Evolutionary conservation across 371 early-diverging fungal species (phyloP).

Genomic region (Umbelopsis sp.): DNA sequence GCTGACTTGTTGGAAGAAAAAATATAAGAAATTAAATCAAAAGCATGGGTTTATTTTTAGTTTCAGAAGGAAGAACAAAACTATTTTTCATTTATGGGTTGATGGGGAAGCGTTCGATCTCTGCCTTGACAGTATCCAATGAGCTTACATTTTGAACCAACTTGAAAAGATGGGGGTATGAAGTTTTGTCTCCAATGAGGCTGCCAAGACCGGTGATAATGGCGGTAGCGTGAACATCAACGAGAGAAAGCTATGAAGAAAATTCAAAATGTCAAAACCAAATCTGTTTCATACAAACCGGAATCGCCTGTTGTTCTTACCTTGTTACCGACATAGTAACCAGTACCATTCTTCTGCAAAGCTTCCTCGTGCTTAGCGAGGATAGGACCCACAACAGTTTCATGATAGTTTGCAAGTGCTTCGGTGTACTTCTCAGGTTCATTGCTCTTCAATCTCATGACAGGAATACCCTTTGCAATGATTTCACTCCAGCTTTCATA

Average conservation of each 20-base stretch:
- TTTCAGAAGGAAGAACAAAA: not conserved
- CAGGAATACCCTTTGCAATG: not conserved
- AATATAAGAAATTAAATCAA: not conserved
- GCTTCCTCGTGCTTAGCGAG: conserved; percentile 10
- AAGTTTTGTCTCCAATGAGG: not conserved
- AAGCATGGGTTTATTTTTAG: not conserved
- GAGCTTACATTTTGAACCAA: not conserved
- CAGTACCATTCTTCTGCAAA: not conserved
- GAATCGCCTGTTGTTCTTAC: not conserved
- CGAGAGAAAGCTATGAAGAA: not conserved
- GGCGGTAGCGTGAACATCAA: not conserved
- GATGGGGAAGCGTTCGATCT: not conserved
- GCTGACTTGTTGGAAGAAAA: no score
- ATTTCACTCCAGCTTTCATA: not conserved
- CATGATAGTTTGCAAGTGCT: not conserved
- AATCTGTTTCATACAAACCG: no score
- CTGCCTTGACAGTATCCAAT: conserved; percentile 13
- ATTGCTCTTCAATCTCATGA: not conserved
- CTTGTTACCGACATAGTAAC: conserved; percentile 19
- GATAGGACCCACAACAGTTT: not conserved
- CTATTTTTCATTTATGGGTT: not conserved
- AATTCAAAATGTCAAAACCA: not conserved
- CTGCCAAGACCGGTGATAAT: not conserved
- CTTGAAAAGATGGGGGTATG: not conserved
- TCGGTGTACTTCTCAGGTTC: conserved; percentile 2